These are phyloP conservation scores for Acanthamoeba culbertsoni DNA, from an alignment of 208 protist species.

Conservation along the genomic window DNA sequence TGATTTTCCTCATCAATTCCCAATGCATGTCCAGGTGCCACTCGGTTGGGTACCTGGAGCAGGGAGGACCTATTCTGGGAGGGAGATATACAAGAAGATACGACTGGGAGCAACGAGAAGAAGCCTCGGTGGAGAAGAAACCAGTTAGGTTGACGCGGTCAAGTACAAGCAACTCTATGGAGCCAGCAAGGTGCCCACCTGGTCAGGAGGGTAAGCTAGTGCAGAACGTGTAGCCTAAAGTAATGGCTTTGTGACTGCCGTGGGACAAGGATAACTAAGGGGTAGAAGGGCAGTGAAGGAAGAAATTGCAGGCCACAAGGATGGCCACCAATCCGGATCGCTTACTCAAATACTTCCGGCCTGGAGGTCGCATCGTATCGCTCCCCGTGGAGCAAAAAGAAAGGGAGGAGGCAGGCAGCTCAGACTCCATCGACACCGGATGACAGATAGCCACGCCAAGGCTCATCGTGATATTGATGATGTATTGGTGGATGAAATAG, in stretches of 20 bases:
- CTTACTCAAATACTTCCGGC: background rate
- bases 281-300: background rate
- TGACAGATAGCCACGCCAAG: background rate
- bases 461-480: background rate
- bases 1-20: too few species aligned
- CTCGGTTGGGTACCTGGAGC: too few species aligned
- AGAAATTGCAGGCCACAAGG: background rate
- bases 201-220: background rate
- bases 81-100: too few species aligned
- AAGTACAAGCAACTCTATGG: too few species aligned
- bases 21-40: too few species aligned
- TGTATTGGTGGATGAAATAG: background rate
- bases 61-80: too few species aligned
- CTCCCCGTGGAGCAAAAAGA: too few species aligned
- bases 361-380: too few species aligned
- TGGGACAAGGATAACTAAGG: background rate
- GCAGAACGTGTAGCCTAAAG: background rate
- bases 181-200: too few species aligned
- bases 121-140: too few species aligned
- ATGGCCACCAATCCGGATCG: background rate
- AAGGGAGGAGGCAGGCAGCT: background rate
- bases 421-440: background rate
- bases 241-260: background rate
- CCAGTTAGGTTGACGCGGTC: too few species aligned
- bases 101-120: too few species aligned